These are phyloP conservation scores for Coccomyxa sp. DNA, from an alignment of 139 green algal species.

Conservation along the genomic window DNA sequence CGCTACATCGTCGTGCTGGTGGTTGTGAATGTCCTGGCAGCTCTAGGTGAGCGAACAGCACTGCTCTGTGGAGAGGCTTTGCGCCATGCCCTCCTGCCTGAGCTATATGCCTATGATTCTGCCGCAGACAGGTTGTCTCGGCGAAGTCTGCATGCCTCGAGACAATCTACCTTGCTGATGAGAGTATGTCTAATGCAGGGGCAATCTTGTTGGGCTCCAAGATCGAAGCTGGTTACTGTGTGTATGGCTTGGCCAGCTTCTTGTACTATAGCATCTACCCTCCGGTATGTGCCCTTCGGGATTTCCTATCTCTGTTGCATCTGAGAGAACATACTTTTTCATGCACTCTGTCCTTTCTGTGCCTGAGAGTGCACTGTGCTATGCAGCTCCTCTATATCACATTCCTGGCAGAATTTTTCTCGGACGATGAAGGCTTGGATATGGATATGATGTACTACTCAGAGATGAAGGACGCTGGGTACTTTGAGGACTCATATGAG, in stretches of 20 bases:
- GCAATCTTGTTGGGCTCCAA: constrained; percentile 5
- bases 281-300: background rate
- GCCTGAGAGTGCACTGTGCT: background rate
- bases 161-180: background rate
- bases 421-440: constrained; percentile 23
- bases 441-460: constrained; percentile 41
- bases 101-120: background rate
- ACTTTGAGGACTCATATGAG: constrained; percentile 39
- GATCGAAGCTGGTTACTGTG: constrained; percentile 39
- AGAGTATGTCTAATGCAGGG: background rate
- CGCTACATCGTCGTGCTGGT: constrained; percentile 39
- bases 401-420: constrained; percentile 55
- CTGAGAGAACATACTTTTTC: background rate
- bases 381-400: constrained; percentile 45
- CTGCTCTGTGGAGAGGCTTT: too few relatives aligned
- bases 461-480: constrained; percentile 47
- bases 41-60: constrained; percentile 15
- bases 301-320: background rate
- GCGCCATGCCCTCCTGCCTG: too few relatives aligned
- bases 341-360: background rate
- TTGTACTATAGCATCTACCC: constrained; percentile 43
- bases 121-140: too few relatives aligned
- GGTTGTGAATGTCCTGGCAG: constrained; percentile 15
- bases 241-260: constrained; percentile 36
- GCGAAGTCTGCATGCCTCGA: background rate